Conservation (phyloP, 805 yeast species). For the Yamadazyma takamatsuzukensis region DNA sequence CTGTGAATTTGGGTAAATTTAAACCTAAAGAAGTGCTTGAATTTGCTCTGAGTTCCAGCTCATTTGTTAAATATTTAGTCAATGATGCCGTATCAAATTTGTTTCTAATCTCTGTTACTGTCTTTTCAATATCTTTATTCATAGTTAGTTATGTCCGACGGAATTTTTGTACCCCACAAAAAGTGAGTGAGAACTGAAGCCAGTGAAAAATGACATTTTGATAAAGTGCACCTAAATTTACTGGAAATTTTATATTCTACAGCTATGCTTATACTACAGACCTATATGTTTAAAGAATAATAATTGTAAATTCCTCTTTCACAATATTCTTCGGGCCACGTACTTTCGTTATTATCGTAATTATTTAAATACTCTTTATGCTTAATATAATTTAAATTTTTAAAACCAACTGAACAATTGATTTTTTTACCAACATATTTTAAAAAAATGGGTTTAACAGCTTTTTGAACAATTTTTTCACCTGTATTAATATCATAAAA, state of each 20-base stretch:
- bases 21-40: conserved; percentile 19
- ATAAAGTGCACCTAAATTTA: no score
- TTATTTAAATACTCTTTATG: conserved; percentile 29
- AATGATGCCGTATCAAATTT: conserved; percentile 25
- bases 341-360: conserved; percentile 22
- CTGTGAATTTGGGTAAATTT: conserved; percentile 16
- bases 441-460: conserved; percentile 46
- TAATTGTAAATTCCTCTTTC: conserved; percentile 57
- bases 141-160: no score
- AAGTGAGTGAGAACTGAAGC: no score
- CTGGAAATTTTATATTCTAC: no score
- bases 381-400: conserved; percentile 32
- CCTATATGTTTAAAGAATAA: conserved; percentile 49
- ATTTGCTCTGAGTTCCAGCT: conserved; percentile 8
- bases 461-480: conserved; percentile 47
- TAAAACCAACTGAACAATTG: conserved; percentile 52
- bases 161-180: no score
- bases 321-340: conserved; percentile 52
- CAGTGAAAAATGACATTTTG: no score
- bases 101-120: conserved; percentile 32
- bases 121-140: conserved; percentile 16
- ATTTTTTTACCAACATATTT: conserved; percentile 53
- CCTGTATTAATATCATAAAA: conserved; percentile 66
- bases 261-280: no score
- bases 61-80: conserved; percentile 17